A percentile compares a stretch with the other conserved stretches of the same genome.
These are phyloP conservation scores for Scutellaria barbata DNA, from an alignment of 257 asterid species.

Conservation along the genomic window DNA sequence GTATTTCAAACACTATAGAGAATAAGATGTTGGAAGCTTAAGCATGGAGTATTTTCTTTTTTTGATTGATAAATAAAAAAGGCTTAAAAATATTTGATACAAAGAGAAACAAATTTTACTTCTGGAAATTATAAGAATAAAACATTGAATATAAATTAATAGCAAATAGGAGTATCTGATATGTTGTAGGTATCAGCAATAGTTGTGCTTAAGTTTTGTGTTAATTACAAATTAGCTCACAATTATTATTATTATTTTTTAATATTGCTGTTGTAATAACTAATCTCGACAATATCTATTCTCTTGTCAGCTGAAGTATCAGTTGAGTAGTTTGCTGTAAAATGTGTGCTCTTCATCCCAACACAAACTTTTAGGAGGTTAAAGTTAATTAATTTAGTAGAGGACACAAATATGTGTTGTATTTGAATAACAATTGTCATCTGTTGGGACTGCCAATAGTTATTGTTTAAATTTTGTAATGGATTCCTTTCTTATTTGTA, in stretches of 20 bases:
- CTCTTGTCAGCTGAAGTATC: neutral
- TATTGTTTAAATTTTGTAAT: neutral
- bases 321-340: neutral
- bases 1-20: slow-evolving; percentile 25
- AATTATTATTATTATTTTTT: too few species aligned
- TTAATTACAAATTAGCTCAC: neutral
- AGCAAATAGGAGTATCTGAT: neutral
- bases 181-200: neutral
- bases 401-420: slow-evolving; percentile 1
- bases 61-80: neutral
- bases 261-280: neutral
- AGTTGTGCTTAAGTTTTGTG: neutral
- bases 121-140: neutral
- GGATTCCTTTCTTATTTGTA: slow-evolving; percentile 1
- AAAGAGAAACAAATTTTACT: neutral
- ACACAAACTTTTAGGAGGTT: neutral
- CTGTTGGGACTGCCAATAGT: neutral
- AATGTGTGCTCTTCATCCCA: neutral
- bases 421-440: slow-evolving; percentile 1
- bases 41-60: neutral
- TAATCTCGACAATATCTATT: neutral
- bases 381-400: neutral
- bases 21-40: slow-evolving; percentile 19
- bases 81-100: neutral
- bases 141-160: neutral